Base-by-base conservation (phyloP, 192 early-diverging fungal species). In the Glomus cerebriforme region DNA sequence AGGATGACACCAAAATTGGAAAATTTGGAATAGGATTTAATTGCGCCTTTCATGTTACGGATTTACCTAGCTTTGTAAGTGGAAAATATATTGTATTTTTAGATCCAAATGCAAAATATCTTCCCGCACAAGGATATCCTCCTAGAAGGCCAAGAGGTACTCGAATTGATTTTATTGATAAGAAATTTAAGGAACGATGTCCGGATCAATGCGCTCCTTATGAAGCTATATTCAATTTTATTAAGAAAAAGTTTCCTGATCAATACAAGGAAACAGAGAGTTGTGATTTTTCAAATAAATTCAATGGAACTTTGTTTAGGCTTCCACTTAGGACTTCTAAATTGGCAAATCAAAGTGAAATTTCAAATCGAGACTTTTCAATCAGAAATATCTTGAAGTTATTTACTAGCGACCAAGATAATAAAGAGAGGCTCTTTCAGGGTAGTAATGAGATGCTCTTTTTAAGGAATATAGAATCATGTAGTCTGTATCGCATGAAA, bases 31-130 rank as follows among this genome's bases (percentile, higher is more conserved):
- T 75, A 7, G 68, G 75, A 24, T 80, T 71, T 49, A 68, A 69
- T 78, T 73, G 65, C 62, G 47, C 59, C 12, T 79, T 62, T 32
- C 43, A 70, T 60, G 26, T 79, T 19, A 76, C 81, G 7, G 81
- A 81, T 27, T 12, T 81, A 13, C 78, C 78, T 9, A 69, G 63
- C 12, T 13, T 81, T 15, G 69, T 81, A 24, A 81, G 81, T 19
- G 81, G 68, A 5, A 34, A 13, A 27, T n/a, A 54, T 7, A 45
- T 79, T 43, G 77, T 15, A 9, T 79, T 81, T 43, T 72, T 81
- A 31, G 81, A 81, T 69, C 81, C 81, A 15, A 79, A 79, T 12
- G 49, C 34, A 60, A 39, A 15, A 32, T 71, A 60, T 62, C 81
- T 81, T 12, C 75, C 80, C 0, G 34, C 29, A 26, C 63, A 43